A percentile compares a stretch with the other conserved stretches of the same genome.
Evolutionary conservation across 805 yeast species (phyloP).

Genomic region (Henningerozyma blattae): DNA sequence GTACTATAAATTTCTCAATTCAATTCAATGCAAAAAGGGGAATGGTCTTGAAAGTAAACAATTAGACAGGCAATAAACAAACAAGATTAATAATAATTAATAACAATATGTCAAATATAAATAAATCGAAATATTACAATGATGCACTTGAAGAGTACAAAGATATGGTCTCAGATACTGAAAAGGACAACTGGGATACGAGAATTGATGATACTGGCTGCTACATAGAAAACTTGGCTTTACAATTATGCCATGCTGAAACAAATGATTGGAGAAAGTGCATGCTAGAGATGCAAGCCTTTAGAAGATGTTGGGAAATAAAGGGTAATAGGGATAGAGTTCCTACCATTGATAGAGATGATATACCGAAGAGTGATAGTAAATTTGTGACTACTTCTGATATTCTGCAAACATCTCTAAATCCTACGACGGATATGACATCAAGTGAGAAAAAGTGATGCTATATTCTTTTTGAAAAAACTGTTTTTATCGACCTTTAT

Average conservation of each 20-base stretch:
- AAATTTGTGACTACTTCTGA: not conserved
- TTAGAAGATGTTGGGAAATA: constrained; percentile 50
- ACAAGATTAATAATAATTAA: too few relatives aligned
- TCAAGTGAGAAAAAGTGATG: too few relatives aligned
- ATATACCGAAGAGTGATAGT: not conserved
- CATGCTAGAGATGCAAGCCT: constrained; percentile 49
- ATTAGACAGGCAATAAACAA: too few relatives aligned
- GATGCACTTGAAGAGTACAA: constrained; percentile 22
- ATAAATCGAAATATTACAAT: constrained; percentile 14
- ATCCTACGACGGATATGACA: too few relatives aligned
- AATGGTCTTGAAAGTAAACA: too few relatives aligned
- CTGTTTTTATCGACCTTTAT: too few relatives aligned
- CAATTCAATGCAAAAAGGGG: too few relatives aligned
- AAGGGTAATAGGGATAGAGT: constrained; percentile 43
- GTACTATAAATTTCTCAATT: too few relatives aligned
- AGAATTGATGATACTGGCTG: constrained; percentile 71
- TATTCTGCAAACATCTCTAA: too few relatives aligned
- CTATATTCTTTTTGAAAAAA: too few relatives aligned
- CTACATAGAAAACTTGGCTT: constrained; percentile 50
- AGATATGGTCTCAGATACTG: constrained; percentile 37
- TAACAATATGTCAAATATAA: too few relatives aligned
- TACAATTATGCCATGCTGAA: constrained; percentile 72
- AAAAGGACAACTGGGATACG: constrained; percentile 68
- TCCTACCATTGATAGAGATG: constrained; percentile 16
- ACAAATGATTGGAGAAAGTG: constrained; percentile 75